Evolutionary conservation across 176 grass and related monocot species (phyloP).

Genomic region (Lolium rigidum): DNA sequence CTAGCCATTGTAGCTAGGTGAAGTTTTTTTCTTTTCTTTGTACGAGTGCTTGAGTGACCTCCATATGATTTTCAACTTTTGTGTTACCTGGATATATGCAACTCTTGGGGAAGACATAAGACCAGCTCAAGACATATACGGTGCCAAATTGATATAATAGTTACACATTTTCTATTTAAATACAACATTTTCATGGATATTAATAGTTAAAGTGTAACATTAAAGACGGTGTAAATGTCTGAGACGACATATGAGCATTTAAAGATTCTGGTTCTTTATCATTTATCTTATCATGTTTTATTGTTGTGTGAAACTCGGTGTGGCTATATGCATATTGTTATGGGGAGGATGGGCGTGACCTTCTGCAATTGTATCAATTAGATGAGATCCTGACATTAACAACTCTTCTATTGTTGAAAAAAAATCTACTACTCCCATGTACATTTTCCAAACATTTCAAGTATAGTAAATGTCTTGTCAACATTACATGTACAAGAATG

Average conservation of each 20-base stretch:
- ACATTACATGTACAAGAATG: too few species aligned
- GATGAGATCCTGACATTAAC: not conserved
- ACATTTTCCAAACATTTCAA: not conserved
- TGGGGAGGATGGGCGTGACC: not conserved
- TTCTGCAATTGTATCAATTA: too few species aligned
- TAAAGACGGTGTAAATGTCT: not conserved
- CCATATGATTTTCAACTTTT: not conserved
- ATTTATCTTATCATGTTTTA: not conserved
- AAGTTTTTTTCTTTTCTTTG: not conserved
- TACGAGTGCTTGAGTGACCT: not conserved
- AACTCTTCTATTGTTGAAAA: not conserved
- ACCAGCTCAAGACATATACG: not conserved
- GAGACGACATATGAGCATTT: not conserved
- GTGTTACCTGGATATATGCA: not conserved
- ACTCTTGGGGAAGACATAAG: not conserved
- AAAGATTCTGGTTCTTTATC: not conserved
- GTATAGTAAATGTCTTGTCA: too few species aligned
- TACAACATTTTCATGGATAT: not conserved
- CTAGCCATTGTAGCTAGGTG: slow-evolving; percentile 23
- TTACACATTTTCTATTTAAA: not conserved
- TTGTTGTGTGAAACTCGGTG: not conserved
- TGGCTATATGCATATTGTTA: too few species aligned
- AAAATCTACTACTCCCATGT: not conserved
- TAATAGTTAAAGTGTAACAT: too few species aligned
- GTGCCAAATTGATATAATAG: not conserved